Conservation (phyloP, 2,329 filamentous ascomycete genomes). For the Clarireedia hainanense region DNA sequence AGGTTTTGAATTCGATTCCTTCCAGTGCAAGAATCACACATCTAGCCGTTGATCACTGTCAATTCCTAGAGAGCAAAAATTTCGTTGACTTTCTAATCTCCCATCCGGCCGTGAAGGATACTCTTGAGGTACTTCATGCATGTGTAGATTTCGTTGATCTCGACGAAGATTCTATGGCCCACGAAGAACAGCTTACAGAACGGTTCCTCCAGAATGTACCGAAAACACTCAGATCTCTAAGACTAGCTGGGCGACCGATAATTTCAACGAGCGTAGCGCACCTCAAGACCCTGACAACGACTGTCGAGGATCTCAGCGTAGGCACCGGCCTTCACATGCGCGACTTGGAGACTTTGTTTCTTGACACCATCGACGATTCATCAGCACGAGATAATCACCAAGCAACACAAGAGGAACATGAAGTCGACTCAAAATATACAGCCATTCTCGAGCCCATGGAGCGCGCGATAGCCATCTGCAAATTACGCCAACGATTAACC, state of each 20-base stretch:
- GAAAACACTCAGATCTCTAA: conserved; percentile 1
- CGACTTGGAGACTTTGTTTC: conserved; percentile 15
- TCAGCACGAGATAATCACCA: not conserved
- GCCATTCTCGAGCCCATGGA: conserved; percentile 12
- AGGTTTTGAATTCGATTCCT: conserved; percentile 60
- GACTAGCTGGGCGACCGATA: conserved; percentile 5
- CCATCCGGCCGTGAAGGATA: conserved; percentile 34
- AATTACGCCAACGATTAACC: conserved; percentile 12
- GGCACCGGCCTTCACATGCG: conserved; percentile 10
- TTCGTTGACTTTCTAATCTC: conserved; percentile 61
- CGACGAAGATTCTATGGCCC: not conserved
- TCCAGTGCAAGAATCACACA: conserved; percentile 62
- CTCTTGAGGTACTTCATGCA: not conserved
- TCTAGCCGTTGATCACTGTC: conserved; percentile 67
- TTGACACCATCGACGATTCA: conserved; percentile 1
- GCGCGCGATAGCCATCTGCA: conserved; percentile 16
- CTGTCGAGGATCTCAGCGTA: conserved; percentile 8
- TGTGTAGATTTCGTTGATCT: not conserved
- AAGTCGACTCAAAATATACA: conserved; percentile 6
- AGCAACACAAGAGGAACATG: not conserved
- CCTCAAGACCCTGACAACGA: not conserved
- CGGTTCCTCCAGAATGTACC: not conserved
- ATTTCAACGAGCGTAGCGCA: not conserved
- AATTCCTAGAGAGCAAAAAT: conserved; percentile 53
- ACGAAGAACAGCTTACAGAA: not conserved